Evolutionary conservation across 1,284 basidiomycete species (phyloP).

Genomic region (Puccinia polysora): DNA sequence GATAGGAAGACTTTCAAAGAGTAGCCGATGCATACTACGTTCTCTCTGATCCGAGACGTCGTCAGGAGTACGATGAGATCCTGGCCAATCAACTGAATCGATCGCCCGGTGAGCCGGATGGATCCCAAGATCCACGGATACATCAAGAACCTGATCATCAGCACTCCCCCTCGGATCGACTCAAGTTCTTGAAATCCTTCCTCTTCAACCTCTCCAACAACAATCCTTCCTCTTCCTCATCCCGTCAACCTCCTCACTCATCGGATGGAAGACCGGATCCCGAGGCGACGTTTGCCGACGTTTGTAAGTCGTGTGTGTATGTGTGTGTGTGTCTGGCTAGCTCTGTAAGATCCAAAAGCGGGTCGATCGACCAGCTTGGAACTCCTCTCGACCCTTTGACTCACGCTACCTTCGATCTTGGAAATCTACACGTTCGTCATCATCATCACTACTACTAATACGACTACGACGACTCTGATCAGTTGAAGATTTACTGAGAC

Average conservation of each 20-base stretch:
- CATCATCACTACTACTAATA: no score
- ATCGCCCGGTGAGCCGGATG: slow-evolving; percentile 58
- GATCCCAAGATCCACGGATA: no score
- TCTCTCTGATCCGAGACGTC: slow-evolving; percentile 68
- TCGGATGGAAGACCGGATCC: slow-evolving; percentile 24
- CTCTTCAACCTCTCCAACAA: slow-evolving; percentile 69
- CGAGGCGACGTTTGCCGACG: slow-evolving; percentile 15
- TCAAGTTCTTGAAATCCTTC: slow-evolving; percentile 15
- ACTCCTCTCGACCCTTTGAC: neutral
- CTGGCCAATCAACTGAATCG: slow-evolving; percentile 57
- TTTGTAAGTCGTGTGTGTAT: slow-evolving; percentile 19
- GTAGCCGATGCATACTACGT: slow-evolving; percentile 96
- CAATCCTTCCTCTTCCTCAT: neutral
- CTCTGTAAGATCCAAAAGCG: no score
- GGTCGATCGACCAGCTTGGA: no score
- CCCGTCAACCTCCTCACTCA: neutral
- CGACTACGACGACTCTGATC: slow-evolving; percentile 50
- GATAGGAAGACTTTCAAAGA: slow-evolving; percentile 51
- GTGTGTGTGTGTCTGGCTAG: no score
- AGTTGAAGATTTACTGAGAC: slow-evolving; percentile 52
- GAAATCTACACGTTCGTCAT: no score
- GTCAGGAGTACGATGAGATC: slow-evolving; percentile 74
- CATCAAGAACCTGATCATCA: slow-evolving; percentile 57
- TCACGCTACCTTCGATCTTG: neutral
- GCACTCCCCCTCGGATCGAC: slow-evolving; percentile 1